Conservation (phyloP, 345 rosid genomes). For the Excoecaria agallocha region DNA sequence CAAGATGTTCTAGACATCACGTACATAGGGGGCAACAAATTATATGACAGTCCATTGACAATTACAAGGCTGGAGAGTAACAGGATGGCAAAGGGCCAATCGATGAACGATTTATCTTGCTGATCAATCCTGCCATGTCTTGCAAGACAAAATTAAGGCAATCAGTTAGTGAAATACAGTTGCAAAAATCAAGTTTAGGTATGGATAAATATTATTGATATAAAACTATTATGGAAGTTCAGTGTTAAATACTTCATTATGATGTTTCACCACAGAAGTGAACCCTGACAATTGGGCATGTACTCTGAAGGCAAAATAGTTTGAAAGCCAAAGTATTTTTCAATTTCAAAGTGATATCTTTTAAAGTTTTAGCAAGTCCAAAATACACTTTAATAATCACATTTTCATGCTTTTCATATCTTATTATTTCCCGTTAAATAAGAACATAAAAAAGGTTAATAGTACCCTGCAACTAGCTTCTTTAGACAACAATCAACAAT, state of each 20-base stretch:
- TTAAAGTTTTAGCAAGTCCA: conserved; percentile 93
- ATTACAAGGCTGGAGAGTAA: conserved; percentile 93
- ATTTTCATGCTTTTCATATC: no score
- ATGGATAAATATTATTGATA: conserved; percentile 1
- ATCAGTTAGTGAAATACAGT: conserved; percentile 16
- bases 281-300: background rate
- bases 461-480: no score
- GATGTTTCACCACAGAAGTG: conserved; percentile 2
- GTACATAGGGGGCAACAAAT: conserved; percentile 11
- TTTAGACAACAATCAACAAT: no score
- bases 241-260: background rate
- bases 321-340: background rate
- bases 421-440: no score
- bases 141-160: conserved; percentile 32
- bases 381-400: no score
- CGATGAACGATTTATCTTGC: conserved; percentile 97
- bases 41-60: conserved; percentile 13
- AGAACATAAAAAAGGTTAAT: no score
- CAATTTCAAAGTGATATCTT: conserved; percentile 16
- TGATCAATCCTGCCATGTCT: conserved; percentile 99
- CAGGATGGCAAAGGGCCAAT: conserved; percentile 93
- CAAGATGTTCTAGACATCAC: conserved; percentile 4
- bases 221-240: conserved; percentile 6
- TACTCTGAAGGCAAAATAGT: background rate
- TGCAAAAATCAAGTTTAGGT: conserved; percentile 3